Evolutionary conservation across 306 rosid species (phyloP), one percentile per base, ranked within the genome.

Genomic region (Cucurbita moschata): DNA sequence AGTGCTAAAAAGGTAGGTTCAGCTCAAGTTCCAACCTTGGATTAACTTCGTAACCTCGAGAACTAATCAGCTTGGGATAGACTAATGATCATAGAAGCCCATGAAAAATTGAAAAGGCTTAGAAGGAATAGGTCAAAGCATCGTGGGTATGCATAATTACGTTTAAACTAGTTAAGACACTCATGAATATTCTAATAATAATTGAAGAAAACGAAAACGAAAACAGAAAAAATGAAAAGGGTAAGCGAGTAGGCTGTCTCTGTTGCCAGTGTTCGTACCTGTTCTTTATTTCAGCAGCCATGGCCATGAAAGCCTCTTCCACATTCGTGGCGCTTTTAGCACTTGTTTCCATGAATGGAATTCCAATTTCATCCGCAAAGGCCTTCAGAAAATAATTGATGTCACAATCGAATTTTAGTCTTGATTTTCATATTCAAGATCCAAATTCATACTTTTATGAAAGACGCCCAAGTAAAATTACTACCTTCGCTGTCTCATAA

Each of bases 261-360:
- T 4, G 64, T 50, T 39, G 13, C 71, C 44, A 40, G 77, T 40
- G 16, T 7, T 12, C 23, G 43, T 81, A 84, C 88, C 88, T 79
- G 77, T 79, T 82, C 74, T 84, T 84, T 44, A 84, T 84, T 75
- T 79, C 88, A 71, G 88, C 78, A 77, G 88, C 85, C 88, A 84
- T 84, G 78, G 88, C 88, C 88, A 84, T 82, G 80, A 84, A 84
- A 67, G 88, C 88, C 75, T 84, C 83, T 84, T 84, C 88, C 39
- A 84, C 88, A 56, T 84, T 82, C 14, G 88, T 84, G 62, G 88
- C 84, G 61, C 73, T 79, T 82, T 84, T 84, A 6, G 88, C 88
- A 77, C 88, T 84, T 1, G 88, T 84, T 77, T 84, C 88, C 88
- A 84, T 79, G 71, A 84, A 84, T 8, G 88, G 88, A 60, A 84